Conservation (phyloP, 805 yeast species). For the Priceomyces fermenticarens region DNA sequence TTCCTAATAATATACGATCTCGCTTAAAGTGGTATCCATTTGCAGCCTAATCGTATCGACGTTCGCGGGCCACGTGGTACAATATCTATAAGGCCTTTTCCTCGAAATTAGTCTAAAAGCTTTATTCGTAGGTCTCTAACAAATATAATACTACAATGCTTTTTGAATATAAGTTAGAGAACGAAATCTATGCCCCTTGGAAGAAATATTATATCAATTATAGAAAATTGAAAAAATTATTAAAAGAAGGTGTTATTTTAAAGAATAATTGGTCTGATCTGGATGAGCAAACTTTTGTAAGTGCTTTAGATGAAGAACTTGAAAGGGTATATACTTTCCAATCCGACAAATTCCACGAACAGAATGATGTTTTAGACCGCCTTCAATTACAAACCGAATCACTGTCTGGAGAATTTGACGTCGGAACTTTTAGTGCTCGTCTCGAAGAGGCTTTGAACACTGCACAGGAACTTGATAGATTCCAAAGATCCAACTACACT, state of each 20-base stretch:
- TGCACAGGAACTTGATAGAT: constrained; percentile 85
- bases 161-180: constrained; percentile 78
- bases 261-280: constrained; percentile 59
- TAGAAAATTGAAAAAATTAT: constrained; percentile 58
- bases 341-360: constrained; percentile 59
- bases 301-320: constrained; percentile 62
- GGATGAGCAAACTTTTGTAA: constrained; percentile 69
- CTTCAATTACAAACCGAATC: constrained; percentile 60
- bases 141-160: constrained; percentile 49
- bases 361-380: constrained; percentile 60
- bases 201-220: constrained; percentile 67
- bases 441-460: constrained; percentile 71
- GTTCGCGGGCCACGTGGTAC: too few relatives aligned
- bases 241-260: constrained; percentile 62
- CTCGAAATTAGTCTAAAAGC: too few relatives aligned
- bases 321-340: constrained; percentile 79
- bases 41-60: too few relatives aligned
- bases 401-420: constrained; percentile 44
- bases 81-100: too few relatives aligned
- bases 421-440: constrained; percentile 57
- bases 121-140: too few relatives aligned
- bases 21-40: too few relatives aligned
- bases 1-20: too few relatives aligned
- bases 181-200: constrained; percentile 89
- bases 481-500: constrained; percentile 88